Base-by-base conservation (phyloP, 352 stramenopile genomes). In the Globisporangium radiosum region DNA sequence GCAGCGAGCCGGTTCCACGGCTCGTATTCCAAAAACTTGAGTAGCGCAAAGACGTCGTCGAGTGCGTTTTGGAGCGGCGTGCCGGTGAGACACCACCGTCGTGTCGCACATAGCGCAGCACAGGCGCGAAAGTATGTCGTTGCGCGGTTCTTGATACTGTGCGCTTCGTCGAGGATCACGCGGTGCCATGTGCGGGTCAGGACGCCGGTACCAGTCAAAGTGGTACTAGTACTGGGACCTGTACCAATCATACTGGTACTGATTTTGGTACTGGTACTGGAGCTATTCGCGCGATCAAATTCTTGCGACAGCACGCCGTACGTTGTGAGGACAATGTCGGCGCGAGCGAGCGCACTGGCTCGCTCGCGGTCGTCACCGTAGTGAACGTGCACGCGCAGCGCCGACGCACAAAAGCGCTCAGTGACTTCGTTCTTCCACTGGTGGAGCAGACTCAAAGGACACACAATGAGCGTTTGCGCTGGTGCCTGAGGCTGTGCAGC, bases 131-230 rank as follows among this genome's bases (percentile, higher is more conserved):
- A 90, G 62, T 92, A 90, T 40, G 56, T 70, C n/a, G 81, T 92
- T 42, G 67, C 48, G 36, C 83, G 78, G 57, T 92, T 97, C 73
- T 96, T 96, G 69, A 97, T 97, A 43, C 76, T 92, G 66, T 97
- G 90, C 5, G 86, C 87, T 68, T 97, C 90, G 63, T 97, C 90
- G 11, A 97, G 72, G 58, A 97, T 91, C n/a, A 97, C 66, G 13
- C 90, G 85, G 39, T 78, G 70, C 90, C 90, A 97, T 14, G 81
- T 47, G 1, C 69, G 73, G 7, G 57, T 19, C 1, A 89, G 62
- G 11, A 65, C 47, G 42, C 71, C 77, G n/a, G 61, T 25, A 0
- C 45, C 43, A 33, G 25, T 33, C 25, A 33, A 3, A 33, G 25
- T 33, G 25, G 25, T 33, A 3, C 25, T 33, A 2, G 42, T 33